Base-by-base conservation (phyloP, 2,329 filamentous ascomycete genomes). In the Aspergillus ustus region DNA sequence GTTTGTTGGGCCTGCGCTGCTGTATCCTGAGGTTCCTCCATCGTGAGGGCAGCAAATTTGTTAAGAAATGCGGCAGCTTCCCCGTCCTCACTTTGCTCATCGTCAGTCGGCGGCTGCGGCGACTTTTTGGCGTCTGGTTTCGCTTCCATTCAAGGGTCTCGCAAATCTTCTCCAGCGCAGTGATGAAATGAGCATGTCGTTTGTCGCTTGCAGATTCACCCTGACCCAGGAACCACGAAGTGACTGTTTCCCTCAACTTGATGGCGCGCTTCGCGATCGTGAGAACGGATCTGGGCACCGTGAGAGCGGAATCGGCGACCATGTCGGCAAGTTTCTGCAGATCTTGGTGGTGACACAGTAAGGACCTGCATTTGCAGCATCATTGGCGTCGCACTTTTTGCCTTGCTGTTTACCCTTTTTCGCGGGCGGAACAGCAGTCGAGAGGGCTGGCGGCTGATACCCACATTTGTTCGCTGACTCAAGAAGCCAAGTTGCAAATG, bases 401-500 rank as follows among this genome's bases (percentile, higher is more conserved):
- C 57, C 48, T 46, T 68, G 52, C 34, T 20, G 19, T 59, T 65
- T 59, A 11, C 34, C 44, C 25, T 62, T 64, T 56, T 61, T 61
- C 15, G 46, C 19, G 13, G 37, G 28, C 19, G 61, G 57, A 59
- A 46, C 19, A 51, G 48, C 52, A 46, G 61, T 44, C 49, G 55
- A 29, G 11, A 68, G 63, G 50, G 20, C 50, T 9, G 57, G 19
- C 9, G 59, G 66, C 59, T 59, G 58, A 61, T 69, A 69, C 61
- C 72, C 69, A 60, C 68, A 69, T 66, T 69, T 45, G 51, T 58
- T 66, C 7, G 71, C 73, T 48, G 68, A 61, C 52, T 68, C 65
- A 8, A 70, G 63, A 43, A 74, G 67, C 70, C 72, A 73, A 17
- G 70, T 67, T 63, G 69, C 71, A 58, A 73, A 71, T 2, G 51